phyloP scores from a whole-genome alignment of 1,139 yeast species.

The Arxiozyma telluris region DNA sequence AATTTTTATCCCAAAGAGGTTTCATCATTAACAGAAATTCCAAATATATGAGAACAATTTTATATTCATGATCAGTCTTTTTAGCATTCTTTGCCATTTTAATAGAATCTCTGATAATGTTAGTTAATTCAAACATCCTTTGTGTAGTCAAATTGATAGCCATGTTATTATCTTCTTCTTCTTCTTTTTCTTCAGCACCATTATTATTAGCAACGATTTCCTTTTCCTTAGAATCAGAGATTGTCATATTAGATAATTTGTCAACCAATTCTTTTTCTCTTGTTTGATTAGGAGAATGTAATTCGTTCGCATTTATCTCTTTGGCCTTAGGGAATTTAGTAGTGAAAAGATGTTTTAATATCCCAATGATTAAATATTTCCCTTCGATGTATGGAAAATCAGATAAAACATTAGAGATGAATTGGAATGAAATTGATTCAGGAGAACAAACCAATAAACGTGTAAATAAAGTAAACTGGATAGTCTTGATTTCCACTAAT shows the following conservation, averaged over 20 bases:
- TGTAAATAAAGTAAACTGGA: constrained; percentile 43
- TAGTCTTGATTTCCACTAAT: constrained; percentile 23
- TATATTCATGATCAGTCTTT: constrained; percentile 9
- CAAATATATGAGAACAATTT: constrained; percentile 18
- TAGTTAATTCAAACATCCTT: constrained; percentile 19
- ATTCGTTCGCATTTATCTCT: not conserved
- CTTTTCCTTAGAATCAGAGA: not conserved
- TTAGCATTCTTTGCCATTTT: constrained; percentile 6
- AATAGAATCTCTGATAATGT: constrained; percentile 9
- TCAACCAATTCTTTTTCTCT: not conserved
- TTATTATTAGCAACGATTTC: constrained; percentile 5
- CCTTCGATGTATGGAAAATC: constrained; percentile 59
- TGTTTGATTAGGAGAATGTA: not conserved
- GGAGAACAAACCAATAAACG: constrained; percentile 49
- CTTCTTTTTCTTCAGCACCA: constrained; percentile 1
- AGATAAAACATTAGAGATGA: constrained; percentile 53
- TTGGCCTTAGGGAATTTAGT: not conserved
- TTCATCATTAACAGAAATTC: not conserved
- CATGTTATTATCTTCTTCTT: constrained; percentile 5
- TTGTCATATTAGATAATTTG: not conserved
- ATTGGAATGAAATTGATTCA: constrained; percentile 49
- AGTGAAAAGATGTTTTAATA: constrained; percentile 56
- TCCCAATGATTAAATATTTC: constrained; percentile 53
- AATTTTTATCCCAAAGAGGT: not conserved
- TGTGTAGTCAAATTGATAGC: constrained; percentile 14